Percentiles rank a stretch among this genome's conserved stretches.
phyloP scores from a whole-genome alignment of 805 yeast genomes.

The Kazachstania kunashirensis region DNA sequence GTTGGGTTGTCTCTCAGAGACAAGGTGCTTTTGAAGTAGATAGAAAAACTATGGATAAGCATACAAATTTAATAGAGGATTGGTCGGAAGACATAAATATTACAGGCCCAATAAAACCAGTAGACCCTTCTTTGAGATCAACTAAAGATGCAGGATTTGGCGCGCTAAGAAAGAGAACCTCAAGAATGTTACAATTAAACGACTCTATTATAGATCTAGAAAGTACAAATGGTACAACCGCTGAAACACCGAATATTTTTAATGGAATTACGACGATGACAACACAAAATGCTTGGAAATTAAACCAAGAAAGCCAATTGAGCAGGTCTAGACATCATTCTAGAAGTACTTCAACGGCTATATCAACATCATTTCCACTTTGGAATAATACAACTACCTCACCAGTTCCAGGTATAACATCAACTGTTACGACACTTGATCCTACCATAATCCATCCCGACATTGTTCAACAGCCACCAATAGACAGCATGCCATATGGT shows the following conservation, averaged over 20 bases:
- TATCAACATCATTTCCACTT: conserved; percentile 11
- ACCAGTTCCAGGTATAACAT: conserved; percentile 5
- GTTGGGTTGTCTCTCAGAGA: conserved; percentile 66
- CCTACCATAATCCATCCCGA: conserved; percentile 60
- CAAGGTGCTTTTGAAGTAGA: conserved; percentile 72
- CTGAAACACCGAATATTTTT: background rate
- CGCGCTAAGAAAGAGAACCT: conserved; percentile 32
- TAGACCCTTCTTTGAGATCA: conserved; percentile 45
- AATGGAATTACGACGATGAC: conserved; percentile 47
- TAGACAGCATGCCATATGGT: conserved; percentile 76
- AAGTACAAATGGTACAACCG: background rate
- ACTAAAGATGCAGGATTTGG: conserved; percentile 22
- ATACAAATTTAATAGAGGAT: conserved; percentile 62
- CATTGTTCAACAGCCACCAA: conserved; percentile 85
- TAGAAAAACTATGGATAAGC: conserved; percentile 49
- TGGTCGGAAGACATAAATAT: conserved; percentile 67
- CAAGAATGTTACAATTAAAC: conserved; percentile 20
- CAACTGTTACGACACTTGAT: conserved; percentile 38
- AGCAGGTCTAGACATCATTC: background rate
- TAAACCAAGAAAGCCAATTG: background rate
- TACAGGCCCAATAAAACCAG: conserved; percentile 43
- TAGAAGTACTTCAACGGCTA: conserved; percentile 6
- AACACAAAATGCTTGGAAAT: conserved; percentile 42
- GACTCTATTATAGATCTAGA: conserved; percentile 11
- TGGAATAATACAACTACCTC: conserved; percentile 8